These are phyloP conservation scores for Fusarium nodosum DNA, from an alignment of 2,329 filamentous ascomycete genomes.

Conservation along the genomic window DNA sequence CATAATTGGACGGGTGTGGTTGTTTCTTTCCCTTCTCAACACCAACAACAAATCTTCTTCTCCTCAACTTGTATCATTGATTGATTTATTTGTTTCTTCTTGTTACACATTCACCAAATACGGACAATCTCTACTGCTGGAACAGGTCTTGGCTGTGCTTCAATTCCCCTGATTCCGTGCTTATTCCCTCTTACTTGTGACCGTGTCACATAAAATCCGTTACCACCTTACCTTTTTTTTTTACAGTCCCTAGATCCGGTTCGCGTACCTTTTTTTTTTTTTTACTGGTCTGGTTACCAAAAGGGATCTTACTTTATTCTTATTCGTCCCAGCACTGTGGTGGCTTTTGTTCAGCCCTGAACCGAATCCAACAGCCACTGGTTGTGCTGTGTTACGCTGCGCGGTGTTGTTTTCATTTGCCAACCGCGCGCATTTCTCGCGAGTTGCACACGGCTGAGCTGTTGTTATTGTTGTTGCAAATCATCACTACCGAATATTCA, in stretches of 20 bases:
- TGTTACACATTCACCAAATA: slow-evolving; percentile 14
- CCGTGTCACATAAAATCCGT: slow-evolving; percentile 39
- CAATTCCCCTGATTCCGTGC: slow-evolving; percentile 35
- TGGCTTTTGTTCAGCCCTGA: slow-evolving; percentile 26
- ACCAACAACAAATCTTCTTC: slow-evolving; percentile 1
- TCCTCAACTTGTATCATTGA: slow-evolving; percentile 18
- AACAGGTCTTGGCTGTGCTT: slow-evolving; percentile 44
- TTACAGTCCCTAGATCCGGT: not conserved
- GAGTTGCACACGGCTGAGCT: slow-evolving; percentile 18
- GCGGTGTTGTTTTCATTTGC: slow-evolving; percentile 22
- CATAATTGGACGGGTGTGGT: not conserved
- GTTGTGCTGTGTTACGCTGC: slow-evolving; percentile 20
- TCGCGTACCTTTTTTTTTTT: slow-evolving; percentile 18
- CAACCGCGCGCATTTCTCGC: slow-evolving; percentile 33
- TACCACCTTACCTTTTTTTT: slow-evolving; percentile 21
- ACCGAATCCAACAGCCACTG: slow-evolving; percentile 28
- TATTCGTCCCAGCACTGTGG: slow-evolving; percentile 21
- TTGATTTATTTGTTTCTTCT: slow-evolving; percentile 23
- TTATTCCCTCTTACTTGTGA: slow-evolving; percentile 37
- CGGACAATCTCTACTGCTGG: slow-evolving; percentile 44
- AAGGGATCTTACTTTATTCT: slow-evolving; percentile 3
- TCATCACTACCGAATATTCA: not conserved
- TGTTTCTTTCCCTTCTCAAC: slow-evolving; percentile 10
- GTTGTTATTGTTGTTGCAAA: slow-evolving; percentile 10
- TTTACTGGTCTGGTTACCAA: slow-evolving; percentile 36